Conservation (phyloP, 441 rosid species). For the Arabidopsis lyrata region DNA sequence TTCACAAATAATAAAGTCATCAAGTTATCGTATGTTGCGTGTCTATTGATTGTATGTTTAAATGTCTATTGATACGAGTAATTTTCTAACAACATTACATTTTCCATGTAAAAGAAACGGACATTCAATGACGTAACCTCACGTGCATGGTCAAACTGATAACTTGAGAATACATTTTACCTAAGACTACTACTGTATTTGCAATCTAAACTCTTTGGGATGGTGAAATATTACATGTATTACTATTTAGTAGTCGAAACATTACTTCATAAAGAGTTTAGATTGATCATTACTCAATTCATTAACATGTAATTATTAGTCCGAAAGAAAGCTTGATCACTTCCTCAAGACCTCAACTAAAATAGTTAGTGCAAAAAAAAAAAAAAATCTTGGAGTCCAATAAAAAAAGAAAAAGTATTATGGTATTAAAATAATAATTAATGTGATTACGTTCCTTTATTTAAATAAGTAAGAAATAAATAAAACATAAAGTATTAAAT, state of each 20-base stretch:
- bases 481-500: neutral
- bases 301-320: no score
- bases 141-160: slow-evolving; percentile 34
- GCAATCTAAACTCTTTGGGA: neutral
- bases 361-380: no score
- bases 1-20: slow-evolving; percentile 4
- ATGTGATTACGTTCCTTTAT: neutral
- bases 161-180: neutral
- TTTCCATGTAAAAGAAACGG: neutral
- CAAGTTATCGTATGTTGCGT: slow-evolving; percentile 2
- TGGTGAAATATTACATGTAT: no score
- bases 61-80: no score
- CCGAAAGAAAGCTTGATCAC: no score
- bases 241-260: no score
- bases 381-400: neutral
- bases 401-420: neutral
- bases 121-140: slow-evolving; percentile 32
- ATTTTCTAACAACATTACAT: neutral
- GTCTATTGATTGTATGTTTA: neutral
- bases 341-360: no score
- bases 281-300: no score
- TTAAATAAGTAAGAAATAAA: neutral
- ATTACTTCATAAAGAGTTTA: no score
- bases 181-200: neutral
- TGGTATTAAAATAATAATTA: neutral